Evolutionary conservation across 495 filamentous ascomycete species (phyloP), one percentile per base, ranked within the genome.

Genomic region (Penicillium parvum): DNA sequence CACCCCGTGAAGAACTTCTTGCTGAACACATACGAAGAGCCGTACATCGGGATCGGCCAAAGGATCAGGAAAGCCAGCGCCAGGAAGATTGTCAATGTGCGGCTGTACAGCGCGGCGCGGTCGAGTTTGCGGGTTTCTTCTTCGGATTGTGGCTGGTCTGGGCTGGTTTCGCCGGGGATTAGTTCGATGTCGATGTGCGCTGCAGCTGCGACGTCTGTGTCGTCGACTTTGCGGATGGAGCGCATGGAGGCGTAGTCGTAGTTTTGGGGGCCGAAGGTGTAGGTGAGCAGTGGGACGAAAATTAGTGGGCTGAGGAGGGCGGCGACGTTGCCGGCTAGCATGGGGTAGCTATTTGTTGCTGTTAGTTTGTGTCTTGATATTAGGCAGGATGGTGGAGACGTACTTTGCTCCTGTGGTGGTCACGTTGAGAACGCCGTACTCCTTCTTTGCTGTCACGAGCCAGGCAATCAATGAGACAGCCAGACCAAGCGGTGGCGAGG

Each of bases 41-140:
- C 91, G 58, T 94, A 97, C 81, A 97, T 80, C 1, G 91, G 91
- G 74, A 96, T 92, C 7, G 91, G 91, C 91, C 91, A 97, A 34
- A 96, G 76, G 15, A 97, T 73, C 2, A 97, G 64, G 40, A 97
- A 66, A 6, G 79, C 76, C 0, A 96, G 45, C 0, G 90, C 89
- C 71, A 95, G 75, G 52, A 79, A 66, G 16, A 84, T 72, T 0
- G 90, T 96, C 50, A 86, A 74, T 5, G 71, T 78, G 50, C 87
- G 86, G 8, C 90, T 88, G 56, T 94, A 89, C 45, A 83, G 77
- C 20, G 86, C 81, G 0, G 89, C 85, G 6, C 78, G 77, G 52
- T 76, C 63, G 23, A 96, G 76, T 44, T 87, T 83, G 40, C 61
- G 64, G 41, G 82, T 76, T 53, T 95, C 87, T 12, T 81, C 78